Evolutionary conservation across 192 early-diverging fungal genomes (phyloP), one percentile per base, ranked within the genome.

Genomic region (Cetraspora pellucida): DNA sequence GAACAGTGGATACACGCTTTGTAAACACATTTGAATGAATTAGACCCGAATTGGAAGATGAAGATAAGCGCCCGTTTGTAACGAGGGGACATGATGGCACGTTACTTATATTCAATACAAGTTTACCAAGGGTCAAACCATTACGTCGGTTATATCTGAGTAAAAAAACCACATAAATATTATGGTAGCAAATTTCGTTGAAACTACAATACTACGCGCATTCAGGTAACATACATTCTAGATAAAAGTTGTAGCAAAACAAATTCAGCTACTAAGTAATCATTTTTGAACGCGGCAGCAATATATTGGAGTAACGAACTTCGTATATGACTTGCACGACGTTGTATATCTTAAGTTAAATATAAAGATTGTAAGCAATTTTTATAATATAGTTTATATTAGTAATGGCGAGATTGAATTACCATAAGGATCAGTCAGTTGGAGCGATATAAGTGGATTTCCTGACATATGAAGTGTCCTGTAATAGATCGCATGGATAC

Each of bases 171-270:
- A 1, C 6, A 37, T 65, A 37, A 37, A 37, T 7, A n/a, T n/a
- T n/a, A n/a, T n/a, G n/a, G n/a, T 30, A 13, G 14, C 10, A 30
- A 60, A 60, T 14, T 60, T 28, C 3, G 7, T 23, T 59, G 6
- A 60, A 60, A 60, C 11, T 28, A 21, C 21, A 28, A 60, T 4
- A 11, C 14, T 0, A 28, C 37, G 8, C 11, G 1, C 8, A 23
- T 10, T 16, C 8, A 11, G 13, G 4, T 43, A 37, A 21, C 84
- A 80, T 84, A 89, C 88, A 87, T 78, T 81, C 83, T 83, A 8
- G 92, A 90, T 55, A 93, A 79, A 43, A 91, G 78, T 67, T 93
- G 90, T 10, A 94, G 83, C 37, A 93, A 78, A 21, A 93, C 84
- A 47, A 88, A 89, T 73, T 91, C 90, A 4, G 91, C 91, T 28